Conservation (phyloP, 805 yeast species). For the Spathaspora boniae region DNA sequence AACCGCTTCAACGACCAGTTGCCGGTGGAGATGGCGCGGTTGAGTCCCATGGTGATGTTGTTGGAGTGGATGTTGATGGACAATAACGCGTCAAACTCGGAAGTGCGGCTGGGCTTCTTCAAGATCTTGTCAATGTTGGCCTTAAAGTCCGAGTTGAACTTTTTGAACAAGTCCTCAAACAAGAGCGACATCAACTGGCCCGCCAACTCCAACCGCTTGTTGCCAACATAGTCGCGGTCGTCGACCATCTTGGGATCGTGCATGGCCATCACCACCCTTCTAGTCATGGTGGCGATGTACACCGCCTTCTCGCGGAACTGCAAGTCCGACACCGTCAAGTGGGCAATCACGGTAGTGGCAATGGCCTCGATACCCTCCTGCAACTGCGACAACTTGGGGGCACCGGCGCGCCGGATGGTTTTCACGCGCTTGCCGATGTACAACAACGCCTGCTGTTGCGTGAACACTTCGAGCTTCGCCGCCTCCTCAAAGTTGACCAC, state of each 20-base stretch:
- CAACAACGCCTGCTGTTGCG: conserved; percentile 92
- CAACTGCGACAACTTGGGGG: conserved; percentile 70
- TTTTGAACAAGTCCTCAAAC: conserved; percentile 95
- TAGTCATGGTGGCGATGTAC: conserved; percentile 93
- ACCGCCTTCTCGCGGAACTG: conserved; percentile 93
- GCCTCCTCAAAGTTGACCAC: conserved; percentile 94
- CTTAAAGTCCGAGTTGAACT: conserved; percentile 92
- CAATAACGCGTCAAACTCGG: conserved; percentile 89
- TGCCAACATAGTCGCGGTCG: conserved; percentile 98
- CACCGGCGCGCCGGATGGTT: conserved; percentile 82
- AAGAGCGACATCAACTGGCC: conserved; percentile 94
- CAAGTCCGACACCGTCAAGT: conserved; percentile 75
- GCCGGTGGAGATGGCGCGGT: conserved; percentile 96
- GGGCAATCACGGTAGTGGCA: conserved; percentile 95
- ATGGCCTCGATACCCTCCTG: conserved; percentile 97
- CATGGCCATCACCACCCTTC: conserved; percentile 94
- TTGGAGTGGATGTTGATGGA: conserved; percentile 89
- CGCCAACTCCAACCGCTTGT: conserved; percentile 93
- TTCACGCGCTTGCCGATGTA: conserved; percentile 89
- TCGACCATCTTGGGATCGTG: conserved; percentile 94
- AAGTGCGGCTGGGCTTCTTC: conserved; percentile 90
- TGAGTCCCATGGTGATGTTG: conserved; percentile 89
- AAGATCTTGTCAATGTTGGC: conserved; percentile 90
- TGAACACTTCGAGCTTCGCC: conserved; percentile 75
- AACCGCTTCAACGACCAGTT: conserved; percentile 98